Base-by-base conservation (phyloP, 768 basidiomycete genomes). In the Amyloporia xantha region DNA sequence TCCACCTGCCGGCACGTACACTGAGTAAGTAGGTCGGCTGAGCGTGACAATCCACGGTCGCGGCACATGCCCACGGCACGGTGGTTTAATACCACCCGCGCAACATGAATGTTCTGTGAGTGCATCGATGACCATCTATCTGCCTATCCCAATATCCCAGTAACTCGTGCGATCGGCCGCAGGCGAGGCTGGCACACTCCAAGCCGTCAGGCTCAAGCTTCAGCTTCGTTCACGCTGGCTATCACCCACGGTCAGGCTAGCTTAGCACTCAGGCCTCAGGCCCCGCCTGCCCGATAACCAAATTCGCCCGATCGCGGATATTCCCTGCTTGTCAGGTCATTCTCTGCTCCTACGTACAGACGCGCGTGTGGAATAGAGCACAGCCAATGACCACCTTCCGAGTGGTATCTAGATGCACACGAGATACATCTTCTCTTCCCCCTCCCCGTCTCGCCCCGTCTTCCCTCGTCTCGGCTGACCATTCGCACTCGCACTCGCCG, bases 281-380 rank as follows among this genome's bases (percentile, higher is more conserved):
- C n/a, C n/a, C n/a, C n/a, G n/a, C n/a, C n/a, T n/a, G n/a, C n/a
- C n/a, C 23, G 40, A 21, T 24, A 43, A 4, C 42, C 26, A 28
- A 28, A 43, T 43, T 43, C 42, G 42, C 42, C 42, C 42, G 42
- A 43, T 43, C 42, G 17, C 42, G 26, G 26, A 19, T 15, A 26
- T 43, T 11, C 24, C 12, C 20, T 21, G 28, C 42, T 33, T 15
- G 30, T 7, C 9, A 7, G 30, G 30, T 7, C 30, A 33, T 33
- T 33, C 30, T 33, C 9, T 7, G 30, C 7, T n/a, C n/a, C n/a
- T 33, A 15, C 30, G 15, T 33, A 33, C 30, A 33, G 30, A 33
- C 30, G 30, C 30, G 30, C 30, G 15, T 15, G n/a, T n/a, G 15
- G 9, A 33, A 33, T 33, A 33, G 30, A n/a, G 33, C 12, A 17